A percentile compares a stretch with the other conserved stretches of the same genome.
Evolutionary conservation across 208 protist genomes (phyloP).

Genomic region (Trypanosomatidae sp.): DNA sequence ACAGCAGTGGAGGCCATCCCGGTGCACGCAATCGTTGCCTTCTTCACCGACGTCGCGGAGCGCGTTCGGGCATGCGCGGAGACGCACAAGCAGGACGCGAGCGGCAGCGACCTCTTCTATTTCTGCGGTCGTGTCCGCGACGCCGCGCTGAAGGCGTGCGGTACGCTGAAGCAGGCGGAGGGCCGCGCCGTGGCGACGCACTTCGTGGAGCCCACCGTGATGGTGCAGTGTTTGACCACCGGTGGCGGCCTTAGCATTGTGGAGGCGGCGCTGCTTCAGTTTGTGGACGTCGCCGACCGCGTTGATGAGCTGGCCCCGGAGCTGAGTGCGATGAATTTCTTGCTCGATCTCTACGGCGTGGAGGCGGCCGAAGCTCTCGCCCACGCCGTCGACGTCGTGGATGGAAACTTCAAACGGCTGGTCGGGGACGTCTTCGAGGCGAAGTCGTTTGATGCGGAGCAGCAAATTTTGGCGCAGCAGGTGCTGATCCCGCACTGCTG

Average conservation of each 20-base stretch:
- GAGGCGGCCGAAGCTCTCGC: constrained; percentile 2
- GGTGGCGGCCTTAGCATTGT: neutral
- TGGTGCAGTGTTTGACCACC: too few relatives aligned
- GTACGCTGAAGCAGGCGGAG: too few relatives aligned
- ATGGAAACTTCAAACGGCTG: constrained; percentile 13
- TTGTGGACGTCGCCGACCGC: constrained; percentile 1
- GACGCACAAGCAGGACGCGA: too few relatives aligned
- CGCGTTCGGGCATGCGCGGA: too few relatives aligned
- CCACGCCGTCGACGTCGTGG: constrained; percentile 20
- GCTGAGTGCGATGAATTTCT: constrained; percentile 12
- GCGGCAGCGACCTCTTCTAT: too few relatives aligned
- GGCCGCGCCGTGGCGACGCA: too few relatives aligned
- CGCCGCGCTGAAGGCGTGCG: too few relatives aligned
- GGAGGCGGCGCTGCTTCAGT: neutral
- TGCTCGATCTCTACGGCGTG: constrained; percentile 23
- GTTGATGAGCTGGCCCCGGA: neutral
- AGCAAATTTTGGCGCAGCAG: neutral
- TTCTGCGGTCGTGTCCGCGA: too few relatives aligned
- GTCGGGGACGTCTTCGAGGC: constrained; percentile 21
- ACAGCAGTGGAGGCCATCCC: too few relatives aligned
- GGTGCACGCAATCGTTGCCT: too few relatives aligned
- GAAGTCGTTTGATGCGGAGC: neutral
- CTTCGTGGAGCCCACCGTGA: too few relatives aligned
- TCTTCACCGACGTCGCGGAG: too few relatives aligned
- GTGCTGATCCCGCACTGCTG: constrained; percentile 23